phyloP scores from a whole-genome alignment of 2,329 filamentous ascomycete species.

The Paracorniculantispora psalliotae region DNA sequence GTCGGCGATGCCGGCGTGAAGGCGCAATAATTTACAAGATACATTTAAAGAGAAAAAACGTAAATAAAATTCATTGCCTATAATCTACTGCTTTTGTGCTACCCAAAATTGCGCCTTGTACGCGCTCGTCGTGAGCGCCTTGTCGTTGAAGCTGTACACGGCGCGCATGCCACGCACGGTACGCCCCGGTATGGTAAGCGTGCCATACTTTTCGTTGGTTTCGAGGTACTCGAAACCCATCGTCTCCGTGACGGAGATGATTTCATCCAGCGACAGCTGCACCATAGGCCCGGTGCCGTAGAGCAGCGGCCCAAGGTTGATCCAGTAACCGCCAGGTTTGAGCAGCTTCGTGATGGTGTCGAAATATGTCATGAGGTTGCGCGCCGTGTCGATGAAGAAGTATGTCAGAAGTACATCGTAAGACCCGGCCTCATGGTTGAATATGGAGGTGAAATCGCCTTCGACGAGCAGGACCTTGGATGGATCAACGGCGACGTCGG shows the following conservation, averaged over 20 bases:
- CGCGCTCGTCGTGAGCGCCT: constrained; percentile 45
- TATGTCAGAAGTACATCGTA: constrained; percentile 51
- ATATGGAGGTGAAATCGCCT: constrained; percentile 49
- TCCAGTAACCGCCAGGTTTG: constrained; percentile 44
- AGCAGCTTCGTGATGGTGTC: constrained; percentile 48
- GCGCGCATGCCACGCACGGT: constrained; percentile 42
- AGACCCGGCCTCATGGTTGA: constrained; percentile 20
- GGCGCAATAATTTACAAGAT: constrained; percentile 5
- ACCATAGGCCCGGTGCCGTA: constrained; percentile 52
- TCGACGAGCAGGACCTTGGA: constrained; percentile 44
- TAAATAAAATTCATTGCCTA: not conserved
- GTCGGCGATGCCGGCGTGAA: constrained; percentile 20
- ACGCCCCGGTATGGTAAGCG: constrained; percentile 35
- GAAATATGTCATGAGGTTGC: constrained; percentile 50
- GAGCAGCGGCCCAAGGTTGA: constrained; percentile 52
- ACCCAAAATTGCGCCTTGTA: constrained; percentile 54
- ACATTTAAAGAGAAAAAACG: not conserved
- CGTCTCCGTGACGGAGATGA: constrained; percentile 40
- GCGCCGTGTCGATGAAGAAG: constrained; percentile 58
- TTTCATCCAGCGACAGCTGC: constrained; percentile 51
- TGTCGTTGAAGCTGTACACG: constrained; percentile 47
- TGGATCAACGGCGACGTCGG: constrained; percentile 33
- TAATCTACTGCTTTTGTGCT: constrained; percentile 25
- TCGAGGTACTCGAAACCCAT: constrained; percentile 50
- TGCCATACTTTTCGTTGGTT: constrained; percentile 35